Evolutionary conservation across 495 filamentous ascomycete species (phyloP).

Genomic region (Trichodelitschia bisporula): DNA sequence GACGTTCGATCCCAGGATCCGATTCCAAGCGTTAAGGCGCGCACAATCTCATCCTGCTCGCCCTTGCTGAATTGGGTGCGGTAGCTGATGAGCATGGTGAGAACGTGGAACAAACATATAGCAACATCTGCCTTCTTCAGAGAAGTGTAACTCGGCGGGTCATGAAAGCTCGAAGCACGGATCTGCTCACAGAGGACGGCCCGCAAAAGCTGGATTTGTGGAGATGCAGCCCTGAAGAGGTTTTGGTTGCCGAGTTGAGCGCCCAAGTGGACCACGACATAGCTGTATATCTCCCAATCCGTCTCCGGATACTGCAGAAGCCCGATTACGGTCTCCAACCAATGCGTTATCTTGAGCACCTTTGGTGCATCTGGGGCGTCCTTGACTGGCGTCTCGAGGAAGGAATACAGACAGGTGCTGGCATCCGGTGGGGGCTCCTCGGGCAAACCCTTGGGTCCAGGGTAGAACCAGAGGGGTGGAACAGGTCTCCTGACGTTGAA

Average conservation of each 20-base stretch:
- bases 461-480: constrained; percentile 30
- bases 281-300: constrained; percentile 91
- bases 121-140: constrained; percentile 73
- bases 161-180: constrained; percentile 43
- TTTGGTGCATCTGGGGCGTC: neutral
- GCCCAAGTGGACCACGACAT: constrained; percentile 63
- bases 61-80: constrained; percentile 59
- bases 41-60: constrained; percentile 74
- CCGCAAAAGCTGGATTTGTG: constrained; percentile 54
- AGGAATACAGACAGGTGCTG: constrained; percentile 15
- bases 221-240: constrained; percentile 46
- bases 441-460: constrained; percentile 24
- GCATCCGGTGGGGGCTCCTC: constrained; percentile 13
- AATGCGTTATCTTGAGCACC: constrained; percentile 41
- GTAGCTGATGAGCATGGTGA: constrained; percentile 71
- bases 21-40: constrained; percentile 59
- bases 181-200: constrained; percentile 60
- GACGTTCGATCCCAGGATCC: constrained; percentile 66
- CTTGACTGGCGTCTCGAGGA: constrained; percentile 1
- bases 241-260: constrained; percentile 74
- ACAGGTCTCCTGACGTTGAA: constrained; percentile 15
- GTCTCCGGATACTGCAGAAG: constrained; percentile 43
- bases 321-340: constrained; percentile 50
- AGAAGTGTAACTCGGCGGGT: constrained; percentile 46
- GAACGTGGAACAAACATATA: constrained; percentile 61